Conservation (phyloP, 83 land plant species). For the Larix sibirica region DNA sequence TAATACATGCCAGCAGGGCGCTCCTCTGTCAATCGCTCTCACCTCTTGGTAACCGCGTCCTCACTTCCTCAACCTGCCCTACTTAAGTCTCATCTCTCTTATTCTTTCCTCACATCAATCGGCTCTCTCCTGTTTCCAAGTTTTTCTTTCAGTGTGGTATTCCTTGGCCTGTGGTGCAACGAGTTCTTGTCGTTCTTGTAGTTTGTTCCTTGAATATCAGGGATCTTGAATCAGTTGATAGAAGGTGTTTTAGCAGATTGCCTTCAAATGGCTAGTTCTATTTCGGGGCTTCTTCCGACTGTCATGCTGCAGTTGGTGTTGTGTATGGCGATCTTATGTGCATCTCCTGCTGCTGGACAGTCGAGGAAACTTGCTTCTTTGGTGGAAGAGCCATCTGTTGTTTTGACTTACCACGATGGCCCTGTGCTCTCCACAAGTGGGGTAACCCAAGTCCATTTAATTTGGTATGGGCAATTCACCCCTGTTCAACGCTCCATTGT, state of each 20-base stretch:
- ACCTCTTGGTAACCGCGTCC: not conserved
- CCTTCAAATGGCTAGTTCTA: no score
- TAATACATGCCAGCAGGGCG: constrained; percentile 11
- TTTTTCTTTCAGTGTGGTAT: no score
- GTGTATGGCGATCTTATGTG: no score
- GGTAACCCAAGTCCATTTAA: constrained; percentile 22
- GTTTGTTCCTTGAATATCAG: no score
- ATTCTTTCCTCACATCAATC: no score
- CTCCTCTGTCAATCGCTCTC: constrained; percentile 4
- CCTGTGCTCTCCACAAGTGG: constrained; percentile 33
- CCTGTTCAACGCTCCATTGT: constrained; percentile 38
- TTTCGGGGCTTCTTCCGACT: no score
- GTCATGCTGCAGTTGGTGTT: no score
- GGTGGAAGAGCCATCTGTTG: constrained; percentile 33
- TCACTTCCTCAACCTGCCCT: not conserved
- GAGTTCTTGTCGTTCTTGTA: no score
- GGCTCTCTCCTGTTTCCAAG: not conserved
- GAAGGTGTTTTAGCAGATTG: no score
- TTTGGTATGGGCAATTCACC: constrained; percentile 54
- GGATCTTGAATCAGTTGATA: no score
- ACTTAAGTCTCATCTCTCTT: not conserved
- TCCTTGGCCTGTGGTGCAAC: no score
- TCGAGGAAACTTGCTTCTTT: constrained; percentile 14
- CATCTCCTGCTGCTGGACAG: not conserved
- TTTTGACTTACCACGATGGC: constrained; percentile 49